A percentile compares a stretch with the other conserved stretches of the same genome.
These are phyloP conservation scores for Phytophthora vignae DNA, from an alignment of 352 stramenopile species.

Conservation along the genomic window DNA sequence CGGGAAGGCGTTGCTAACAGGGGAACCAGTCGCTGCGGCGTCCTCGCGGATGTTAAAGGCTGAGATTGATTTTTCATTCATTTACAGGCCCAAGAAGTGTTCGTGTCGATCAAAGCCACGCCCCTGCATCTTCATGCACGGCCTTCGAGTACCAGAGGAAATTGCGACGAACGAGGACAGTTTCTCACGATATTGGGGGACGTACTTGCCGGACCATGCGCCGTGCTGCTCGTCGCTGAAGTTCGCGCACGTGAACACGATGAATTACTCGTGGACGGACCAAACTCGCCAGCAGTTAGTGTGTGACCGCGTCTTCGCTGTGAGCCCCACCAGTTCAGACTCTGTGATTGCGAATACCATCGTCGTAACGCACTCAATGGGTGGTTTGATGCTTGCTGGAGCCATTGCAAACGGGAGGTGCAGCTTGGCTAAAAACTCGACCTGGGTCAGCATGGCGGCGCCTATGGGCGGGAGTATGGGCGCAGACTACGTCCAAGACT, in stretches of 20 bases:
- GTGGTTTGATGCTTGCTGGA: neutral
- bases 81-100: constrained; percentile 10
- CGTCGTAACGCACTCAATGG: constrained; percentile 7
- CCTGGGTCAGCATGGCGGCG: constrained; percentile 36
- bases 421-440: constrained; percentile 24
- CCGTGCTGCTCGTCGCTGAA: constrained; percentile 38
- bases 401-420: constrained; percentile 39
- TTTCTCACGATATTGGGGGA: constrained; percentile 27
- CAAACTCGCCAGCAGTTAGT: constrained; percentile 27
- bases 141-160: constrained; percentile 7
- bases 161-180: constrained; percentile 1
- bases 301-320: constrained; percentile 20
- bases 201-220: constrained; percentile 20
- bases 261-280: constrained; percentile 29
- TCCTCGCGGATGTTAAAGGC: constrained; percentile 3
- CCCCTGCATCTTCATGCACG: constrained; percentile 40
- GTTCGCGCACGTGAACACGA: constrained; percentile 36
- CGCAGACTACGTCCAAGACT: constrained; percentile 4
- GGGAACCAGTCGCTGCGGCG: neutral
- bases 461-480: constrained; percentile 31
- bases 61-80: constrained; percentile 11
- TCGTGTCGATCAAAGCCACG: constrained; percentile 14
- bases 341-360: neutral
- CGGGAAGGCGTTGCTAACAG: neutral
- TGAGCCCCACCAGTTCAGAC: constrained; percentile 13